Evolutionary conservation across 306 rosid genomes (phyloP).

Genomic region (Echinosophora koreensis): DNA sequence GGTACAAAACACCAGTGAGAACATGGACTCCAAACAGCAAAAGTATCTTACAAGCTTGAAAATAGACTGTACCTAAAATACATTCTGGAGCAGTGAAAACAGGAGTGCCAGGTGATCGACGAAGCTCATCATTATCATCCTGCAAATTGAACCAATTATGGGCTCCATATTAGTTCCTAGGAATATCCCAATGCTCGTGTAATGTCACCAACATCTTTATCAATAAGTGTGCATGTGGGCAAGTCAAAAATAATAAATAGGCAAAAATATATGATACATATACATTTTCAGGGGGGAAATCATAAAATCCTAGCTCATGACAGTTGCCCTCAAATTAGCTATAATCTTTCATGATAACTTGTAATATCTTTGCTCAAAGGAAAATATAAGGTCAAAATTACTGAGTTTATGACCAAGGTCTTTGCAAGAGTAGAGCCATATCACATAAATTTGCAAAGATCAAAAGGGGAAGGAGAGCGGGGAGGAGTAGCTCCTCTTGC

Average conservation of each 20-base stretch:
- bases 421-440: conserved; percentile 3
- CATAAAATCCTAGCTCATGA: neutral
- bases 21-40: neutral
- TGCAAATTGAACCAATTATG: conserved; percentile 52
- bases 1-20: conserved; percentile 30
- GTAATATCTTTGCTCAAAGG: neutral
- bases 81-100: conserved; percentile 99
- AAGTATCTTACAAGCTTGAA: conserved; percentile 32
- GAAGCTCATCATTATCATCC: conserved; percentile 94
- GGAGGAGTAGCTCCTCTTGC: neutral
- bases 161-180: conserved; percentile 17
- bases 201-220: conserved; percentile 23
- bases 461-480: neutral
- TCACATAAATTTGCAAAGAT: conserved; percentile 16
- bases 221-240: neutral
- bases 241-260: conserved; percentile 7
- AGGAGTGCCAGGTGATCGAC: conserved; percentile 99
- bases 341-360: neutral
- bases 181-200: conserved; percentile 5
- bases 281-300: neutral
- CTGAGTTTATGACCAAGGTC: neutral
- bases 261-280: neutral
- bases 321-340: neutral
- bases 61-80: conserved; percentile 69
- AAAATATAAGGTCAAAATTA: neutral